A percentile compares a stretch with the other conserved stretches of the same genome.
Evolutionary conservation across 2,329 filamentous ascomycete species (phyloP).

Genomic region (Waltergamsia citrina): DNA sequence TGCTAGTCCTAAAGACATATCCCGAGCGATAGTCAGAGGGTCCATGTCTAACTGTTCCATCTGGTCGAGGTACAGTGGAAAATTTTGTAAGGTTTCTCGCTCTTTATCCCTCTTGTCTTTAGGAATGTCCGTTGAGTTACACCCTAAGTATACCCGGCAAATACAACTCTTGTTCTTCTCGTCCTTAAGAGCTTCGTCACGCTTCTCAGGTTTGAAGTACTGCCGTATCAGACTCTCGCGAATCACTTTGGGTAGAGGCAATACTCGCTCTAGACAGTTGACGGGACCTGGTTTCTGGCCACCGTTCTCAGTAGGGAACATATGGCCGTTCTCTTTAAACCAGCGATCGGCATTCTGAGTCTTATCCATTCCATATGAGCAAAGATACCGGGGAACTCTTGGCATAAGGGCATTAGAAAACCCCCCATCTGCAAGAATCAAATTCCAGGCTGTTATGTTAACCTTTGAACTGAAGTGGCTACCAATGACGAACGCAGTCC

Average conservation of each 20-base stretch:
- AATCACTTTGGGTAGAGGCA: slow-evolving; percentile 4
- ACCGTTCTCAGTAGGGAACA: slow-evolving; percentile 2
- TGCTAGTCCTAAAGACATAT: slow-evolving; percentile 5
- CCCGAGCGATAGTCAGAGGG: slow-evolving; percentile 2
- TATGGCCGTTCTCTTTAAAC: slow-evolving; percentile 1
- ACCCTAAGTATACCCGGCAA: slow-evolving; percentile 3
- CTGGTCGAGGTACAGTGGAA: slow-evolving; percentile 5
- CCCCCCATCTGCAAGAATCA: neutral
- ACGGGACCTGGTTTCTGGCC: slow-evolving; percentile 3
- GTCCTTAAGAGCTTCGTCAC: slow-evolving; percentile 1
- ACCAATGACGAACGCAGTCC: neutral
- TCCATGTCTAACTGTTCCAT: slow-evolving; percentile 3
- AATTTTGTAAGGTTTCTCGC: slow-evolving; percentile 1
- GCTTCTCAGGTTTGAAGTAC: slow-evolving; percentile 3
- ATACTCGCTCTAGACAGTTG: slow-evolving; percentile 2
- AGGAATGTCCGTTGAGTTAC: neutral
- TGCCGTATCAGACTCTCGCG: slow-evolving; percentile 3
- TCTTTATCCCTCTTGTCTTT: neutral
- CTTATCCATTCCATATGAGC: neutral
- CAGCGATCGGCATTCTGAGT: neutral
- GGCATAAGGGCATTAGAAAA: neutral
- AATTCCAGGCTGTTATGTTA: neutral
- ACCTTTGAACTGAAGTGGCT: neutral
- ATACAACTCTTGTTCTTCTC: slow-evolving; percentile 2
- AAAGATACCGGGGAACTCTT: neutral